phyloP scores from a whole-genome alignment of 1,139 yeast species.

The Pichia sp. region DNA sequence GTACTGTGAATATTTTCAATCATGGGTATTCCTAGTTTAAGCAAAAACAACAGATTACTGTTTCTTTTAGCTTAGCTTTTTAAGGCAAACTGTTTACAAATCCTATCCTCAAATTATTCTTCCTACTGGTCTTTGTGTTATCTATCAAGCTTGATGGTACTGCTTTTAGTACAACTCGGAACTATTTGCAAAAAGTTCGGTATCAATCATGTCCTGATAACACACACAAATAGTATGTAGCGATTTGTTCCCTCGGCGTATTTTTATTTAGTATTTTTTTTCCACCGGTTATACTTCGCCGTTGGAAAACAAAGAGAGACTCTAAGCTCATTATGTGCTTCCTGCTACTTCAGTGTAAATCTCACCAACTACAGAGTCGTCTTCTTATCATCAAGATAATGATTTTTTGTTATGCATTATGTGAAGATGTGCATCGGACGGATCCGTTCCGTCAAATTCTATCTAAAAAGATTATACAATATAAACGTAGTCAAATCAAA shows the following conservation, averaged over 20 bases:
- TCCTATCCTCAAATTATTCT: background rate
- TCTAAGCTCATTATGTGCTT: too few species aligned
- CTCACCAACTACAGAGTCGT: background rate
- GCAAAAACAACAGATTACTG: background rate
- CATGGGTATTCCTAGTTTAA: background rate
- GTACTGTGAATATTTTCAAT: background rate
- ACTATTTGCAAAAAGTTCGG: background rate
- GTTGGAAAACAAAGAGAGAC: background rate
- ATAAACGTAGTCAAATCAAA: conserved; percentile 17
- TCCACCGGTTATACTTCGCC: background rate
- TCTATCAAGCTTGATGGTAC: background rate
- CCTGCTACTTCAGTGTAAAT: too few species aligned
- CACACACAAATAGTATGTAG: background rate
- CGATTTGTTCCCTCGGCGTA: background rate
- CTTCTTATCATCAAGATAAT: background rate
- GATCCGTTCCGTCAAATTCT: background rate
- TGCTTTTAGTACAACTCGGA: background rate
- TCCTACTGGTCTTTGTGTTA: background rate
- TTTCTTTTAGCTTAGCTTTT: background rate
- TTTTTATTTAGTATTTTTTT: background rate
- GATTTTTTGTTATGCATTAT: too few species aligned
- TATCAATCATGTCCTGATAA: background rate
- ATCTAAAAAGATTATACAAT: background rate
- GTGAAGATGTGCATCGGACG: background rate
- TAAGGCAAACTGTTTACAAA: background rate